Conservation (phyloP, 768 basidiomycete genomes). For the Tylopilus vinaceipallidus region DNA sequence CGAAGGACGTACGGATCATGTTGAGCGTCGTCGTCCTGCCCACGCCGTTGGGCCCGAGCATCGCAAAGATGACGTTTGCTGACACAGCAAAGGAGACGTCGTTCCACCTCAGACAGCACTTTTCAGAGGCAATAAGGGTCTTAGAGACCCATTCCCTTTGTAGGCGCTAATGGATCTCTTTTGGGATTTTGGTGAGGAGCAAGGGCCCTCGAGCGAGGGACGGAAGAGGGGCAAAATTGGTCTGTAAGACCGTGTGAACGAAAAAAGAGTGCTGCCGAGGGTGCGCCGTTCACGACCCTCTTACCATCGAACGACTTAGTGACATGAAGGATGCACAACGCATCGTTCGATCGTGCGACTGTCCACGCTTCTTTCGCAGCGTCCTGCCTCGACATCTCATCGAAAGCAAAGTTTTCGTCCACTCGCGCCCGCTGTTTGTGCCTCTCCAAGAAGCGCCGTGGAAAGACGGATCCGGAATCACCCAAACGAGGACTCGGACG, state of each 20-base stretch:
- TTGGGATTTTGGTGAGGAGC: too few species aligned
- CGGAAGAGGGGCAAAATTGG: too few species aligned
- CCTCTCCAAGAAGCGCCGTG: constrained; percentile 35
- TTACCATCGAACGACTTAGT: constrained; percentile 58
- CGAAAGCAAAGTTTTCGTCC: constrained; percentile 12
- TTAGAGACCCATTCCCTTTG: too few species aligned
- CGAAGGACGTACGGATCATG: constrained; percentile 58
- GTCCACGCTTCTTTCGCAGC: constrained; percentile 52
- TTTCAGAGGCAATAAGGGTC: too few species aligned
- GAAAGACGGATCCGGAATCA: constrained; percentile 62
- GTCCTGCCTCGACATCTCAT: constrained; percentile 40
- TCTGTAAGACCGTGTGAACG: too few species aligned
- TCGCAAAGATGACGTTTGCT: constrained; percentile 61
- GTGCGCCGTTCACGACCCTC: constrained; percentile 71
- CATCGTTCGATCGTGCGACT: constrained; percentile 48
- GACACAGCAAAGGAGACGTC: constrained; percentile 69
- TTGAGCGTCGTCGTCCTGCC: constrained; percentile 84
- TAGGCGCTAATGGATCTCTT: too few species aligned
- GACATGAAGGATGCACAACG: constrained; percentile 60
- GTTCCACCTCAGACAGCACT: too few species aligned
- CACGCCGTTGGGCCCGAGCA: constrained; percentile 81
- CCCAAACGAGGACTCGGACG: constrained; percentile 61
- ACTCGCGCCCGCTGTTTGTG: constrained; percentile 11
- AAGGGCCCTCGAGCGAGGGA: too few species aligned
- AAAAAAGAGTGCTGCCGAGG: too few species aligned